Percentiles rank a stretch among this genome's conserved stretches.
phyloP scores from a whole-genome alignment of 305 asterid species.

The Ajuga reptans region DNA sequence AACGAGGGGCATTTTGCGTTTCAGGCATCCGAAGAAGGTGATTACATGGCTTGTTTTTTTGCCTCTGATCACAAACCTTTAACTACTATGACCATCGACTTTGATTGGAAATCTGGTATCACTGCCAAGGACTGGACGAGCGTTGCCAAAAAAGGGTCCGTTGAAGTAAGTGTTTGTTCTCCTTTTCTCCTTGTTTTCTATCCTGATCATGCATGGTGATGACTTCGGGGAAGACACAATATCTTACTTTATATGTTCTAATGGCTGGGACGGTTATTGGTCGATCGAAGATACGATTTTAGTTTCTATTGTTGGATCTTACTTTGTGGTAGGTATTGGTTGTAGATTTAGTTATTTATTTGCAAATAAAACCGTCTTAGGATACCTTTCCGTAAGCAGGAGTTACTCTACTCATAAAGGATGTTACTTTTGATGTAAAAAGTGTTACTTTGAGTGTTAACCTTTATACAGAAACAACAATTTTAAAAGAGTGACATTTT shows the following conservation, averaged over 20 bases:
- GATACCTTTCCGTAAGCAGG: too few relatives aligned
- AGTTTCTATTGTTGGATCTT: background rate
- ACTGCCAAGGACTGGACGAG: conserved; percentile 78
- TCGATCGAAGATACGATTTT: background rate
- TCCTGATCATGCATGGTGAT: background rate
- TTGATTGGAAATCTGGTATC: conserved; percentile 85
- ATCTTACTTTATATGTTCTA: background rate
- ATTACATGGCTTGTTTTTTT: conserved; percentile 79
- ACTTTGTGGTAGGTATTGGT: too few relatives aligned
- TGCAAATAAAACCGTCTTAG: too few relatives aligned
- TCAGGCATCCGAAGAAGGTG: conserved; percentile 67
- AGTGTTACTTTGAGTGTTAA: too few relatives aligned
- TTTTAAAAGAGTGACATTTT: too few relatives aligned
- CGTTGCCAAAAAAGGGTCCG: conserved; percentile 80
- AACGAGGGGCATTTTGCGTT: conserved; percentile 63
- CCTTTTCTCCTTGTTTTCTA: background rate
- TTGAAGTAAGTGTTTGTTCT: conserved; percentile 42
- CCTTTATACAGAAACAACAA: too few relatives aligned
- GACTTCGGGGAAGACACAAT: background rate
- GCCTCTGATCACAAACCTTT: conserved; percentile 56
- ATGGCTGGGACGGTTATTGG: background rate
- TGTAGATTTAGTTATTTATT: too few relatives aligned
- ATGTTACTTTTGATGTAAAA: too few relatives aligned
- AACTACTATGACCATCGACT: conserved; percentile 47
- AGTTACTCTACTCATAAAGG: too few relatives aligned